These are phyloP conservation scores for Mesostigma viride DNA, from an alignment of 139 green algal genomes.

Conservation along the genomic window DNA sequence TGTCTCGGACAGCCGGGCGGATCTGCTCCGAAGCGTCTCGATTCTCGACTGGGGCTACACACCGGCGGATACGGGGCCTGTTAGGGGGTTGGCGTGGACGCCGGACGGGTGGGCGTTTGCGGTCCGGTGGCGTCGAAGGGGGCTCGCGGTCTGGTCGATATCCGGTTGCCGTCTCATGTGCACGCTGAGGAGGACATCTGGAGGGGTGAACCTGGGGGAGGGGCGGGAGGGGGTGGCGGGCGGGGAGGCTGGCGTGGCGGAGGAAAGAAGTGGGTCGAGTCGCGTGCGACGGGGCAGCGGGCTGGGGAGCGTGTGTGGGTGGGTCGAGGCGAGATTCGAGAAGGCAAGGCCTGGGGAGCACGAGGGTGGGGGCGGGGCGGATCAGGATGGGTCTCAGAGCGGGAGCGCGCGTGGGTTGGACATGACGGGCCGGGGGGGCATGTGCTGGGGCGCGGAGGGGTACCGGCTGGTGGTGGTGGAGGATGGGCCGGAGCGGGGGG, in stretches of 20 bases:
- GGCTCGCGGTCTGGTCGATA: constrained; percentile 29
- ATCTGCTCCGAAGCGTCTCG: constrained; percentile 18
- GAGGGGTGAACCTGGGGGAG: not conserved
- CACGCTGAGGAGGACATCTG: constrained; percentile 17
- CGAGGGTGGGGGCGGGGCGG: constrained; percentile 20
- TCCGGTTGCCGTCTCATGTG: constrained; percentile 37
- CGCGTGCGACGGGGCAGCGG: too few species aligned
- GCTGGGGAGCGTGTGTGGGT: too few species aligned
- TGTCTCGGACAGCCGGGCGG: constrained; percentile 10
- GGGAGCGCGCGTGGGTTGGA: too few species aligned
- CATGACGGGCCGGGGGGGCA: too few species aligned
- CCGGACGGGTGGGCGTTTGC: constrained; percentile 30
- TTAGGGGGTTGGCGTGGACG: constrained; percentile 25
- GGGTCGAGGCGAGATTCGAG: not conserved
- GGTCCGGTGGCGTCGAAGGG: constrained; percentile 22
- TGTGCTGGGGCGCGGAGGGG: constrained; percentile 23
- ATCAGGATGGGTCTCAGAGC: too few species aligned
- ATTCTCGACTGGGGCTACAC: constrained; percentile 30
- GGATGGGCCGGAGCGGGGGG: not conserved
- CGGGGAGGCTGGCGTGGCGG: too few species aligned
- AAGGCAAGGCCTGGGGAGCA: constrained; percentile 18
- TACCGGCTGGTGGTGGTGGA: constrained; percentile 29
- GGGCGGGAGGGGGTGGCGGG: too few species aligned
- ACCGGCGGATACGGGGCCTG: constrained; percentile 29
- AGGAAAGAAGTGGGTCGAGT: too few species aligned